Conservation (phyloP, 225 moss, liverwort and hornwort genomes). For the Physcomitrellopsis africana region DNA sequence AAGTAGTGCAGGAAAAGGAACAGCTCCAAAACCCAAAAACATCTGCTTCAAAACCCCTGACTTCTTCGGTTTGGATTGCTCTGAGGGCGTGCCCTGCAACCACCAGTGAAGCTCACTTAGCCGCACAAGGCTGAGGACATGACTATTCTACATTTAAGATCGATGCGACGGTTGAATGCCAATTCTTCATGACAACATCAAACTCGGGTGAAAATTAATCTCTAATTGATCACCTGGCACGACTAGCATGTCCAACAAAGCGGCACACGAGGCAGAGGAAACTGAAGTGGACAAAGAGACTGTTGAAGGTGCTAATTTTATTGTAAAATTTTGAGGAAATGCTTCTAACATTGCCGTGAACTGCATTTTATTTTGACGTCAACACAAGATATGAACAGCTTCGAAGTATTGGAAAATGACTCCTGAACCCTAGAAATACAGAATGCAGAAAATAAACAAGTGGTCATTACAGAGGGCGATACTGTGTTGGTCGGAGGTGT, state of each 20-base stretch:
- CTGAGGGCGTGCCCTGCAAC: constrained; percentile 52
- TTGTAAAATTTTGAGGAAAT: not conserved
- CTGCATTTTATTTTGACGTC: constrained; percentile 16
- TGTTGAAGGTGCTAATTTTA: not conserved
- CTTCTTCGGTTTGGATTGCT: constrained; percentile 31
- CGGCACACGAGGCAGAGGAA: not conserved
- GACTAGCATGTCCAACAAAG: not conserved
- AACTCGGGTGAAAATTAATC: constrained; percentile 4
- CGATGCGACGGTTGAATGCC: constrained; percentile 13
- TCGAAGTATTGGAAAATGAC: constrained; percentile 7
- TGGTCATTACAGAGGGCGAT: constrained; percentile 20
- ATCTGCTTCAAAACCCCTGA: constrained; percentile 44
- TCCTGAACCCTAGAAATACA: constrained; percentile 19
- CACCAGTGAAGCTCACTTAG: constrained; percentile 36
- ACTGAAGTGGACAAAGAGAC: not conserved
- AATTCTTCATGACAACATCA: not conserved
- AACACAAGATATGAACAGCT: constrained; percentile 2
- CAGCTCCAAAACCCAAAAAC: constrained; percentile 65
- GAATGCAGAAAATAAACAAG: not conserved
- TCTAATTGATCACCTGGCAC: constrained; percentile 7
- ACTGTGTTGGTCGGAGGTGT: constrained; percentile 37
- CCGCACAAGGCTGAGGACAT: constrained; percentile 24
- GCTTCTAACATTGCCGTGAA: constrained; percentile 10
- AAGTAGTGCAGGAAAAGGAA: constrained; percentile 74
- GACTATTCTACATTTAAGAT: constrained; percentile 25